A percentile compares a stretch with the other conserved stretches of the same genome.
Conservation (phyloP, 1,284 basidiomycete species). For the Ganoderma leucocontextum region DNA sequence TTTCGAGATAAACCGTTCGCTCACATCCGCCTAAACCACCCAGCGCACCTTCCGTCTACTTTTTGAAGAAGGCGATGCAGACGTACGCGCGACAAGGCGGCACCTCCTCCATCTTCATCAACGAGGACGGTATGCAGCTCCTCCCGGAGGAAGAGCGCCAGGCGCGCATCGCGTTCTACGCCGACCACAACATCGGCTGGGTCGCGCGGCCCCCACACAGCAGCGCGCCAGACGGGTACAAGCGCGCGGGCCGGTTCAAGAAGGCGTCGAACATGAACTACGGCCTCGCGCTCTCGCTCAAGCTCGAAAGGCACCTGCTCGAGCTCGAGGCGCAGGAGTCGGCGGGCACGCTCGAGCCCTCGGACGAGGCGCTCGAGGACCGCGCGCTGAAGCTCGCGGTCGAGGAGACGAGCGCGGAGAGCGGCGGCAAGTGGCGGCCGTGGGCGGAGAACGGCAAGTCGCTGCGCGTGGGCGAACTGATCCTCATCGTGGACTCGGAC, state of each 20-base stretch:
- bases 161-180: slow-evolving; percentile 55
- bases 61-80: slow-evolving; percentile 87
- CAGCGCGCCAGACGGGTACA: slow-evolving; percentile 52
- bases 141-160: slow-evolving; percentile 46
- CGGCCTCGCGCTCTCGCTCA: slow-evolving; percentile 57
- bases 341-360: slow-evolving; percentile 25
- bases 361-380: slow-evolving; percentile 62
- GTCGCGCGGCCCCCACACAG: slow-evolving; percentile 61
- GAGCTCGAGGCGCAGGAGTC: slow-evolving; percentile 52
- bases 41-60: slow-evolving; percentile 79
- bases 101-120: slow-evolving; percentile 77
- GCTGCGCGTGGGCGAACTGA: slow-evolving; percentile 70
- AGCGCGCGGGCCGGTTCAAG: slow-evolving; percentile 67
- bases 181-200: slow-evolving; percentile 62
- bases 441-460: slow-evolving; percentile 74
- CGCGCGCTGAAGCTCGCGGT: slow-evolving; percentile 68
- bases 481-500: slow-evolving; percentile 82
- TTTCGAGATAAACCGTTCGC: background rate
- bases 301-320: slow-evolving; percentile 57
- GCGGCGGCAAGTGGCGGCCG: slow-evolving; percentile 60
- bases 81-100: slow-evolving; percentile 87
- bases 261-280: slow-evolving; percentile 71
- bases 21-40: background rate
- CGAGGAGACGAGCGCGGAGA: slow-evolving; percentile 71
- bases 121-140: slow-evolving; percentile 74